Percentiles rank a stretch among this genome's conserved stretches.
Conservation (phyloP, 169 alveolate genomes). For the Babesia sp. region DNA sequence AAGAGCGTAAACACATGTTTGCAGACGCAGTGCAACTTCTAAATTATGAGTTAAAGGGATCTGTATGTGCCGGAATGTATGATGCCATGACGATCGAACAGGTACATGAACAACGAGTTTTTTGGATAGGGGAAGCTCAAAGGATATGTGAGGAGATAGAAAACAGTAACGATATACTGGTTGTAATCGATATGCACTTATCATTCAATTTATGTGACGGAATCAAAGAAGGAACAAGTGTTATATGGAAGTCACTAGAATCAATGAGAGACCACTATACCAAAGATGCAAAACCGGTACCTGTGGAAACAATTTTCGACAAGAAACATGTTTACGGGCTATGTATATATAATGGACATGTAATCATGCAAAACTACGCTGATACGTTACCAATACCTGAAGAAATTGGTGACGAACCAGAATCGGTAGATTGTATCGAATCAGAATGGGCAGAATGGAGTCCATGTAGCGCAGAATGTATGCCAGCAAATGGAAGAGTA, state of each 20-base stretch:
- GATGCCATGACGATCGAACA: background rate
- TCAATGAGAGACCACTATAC: background rate
- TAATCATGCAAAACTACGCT: background rate
- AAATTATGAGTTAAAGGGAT: conserved; percentile 1
- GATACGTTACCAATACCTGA: background rate
- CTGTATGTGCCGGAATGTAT: conserved; percentile 24
- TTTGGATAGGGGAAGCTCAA: conserved; percentile 4
- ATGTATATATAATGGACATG: background rate
- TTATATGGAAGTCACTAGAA: background rate
- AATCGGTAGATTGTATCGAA: conserved; percentile 32
- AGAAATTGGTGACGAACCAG: background rate
- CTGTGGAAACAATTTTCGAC: conserved; percentile 5
- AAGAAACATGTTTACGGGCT: background rate
- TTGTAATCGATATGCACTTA: background rate
- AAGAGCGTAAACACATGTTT: background rate
- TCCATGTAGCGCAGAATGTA: conserved; percentile 24
- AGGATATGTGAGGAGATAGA: background rate
- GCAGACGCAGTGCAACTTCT: background rate
- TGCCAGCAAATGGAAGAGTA: background rate
- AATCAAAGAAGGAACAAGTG: background rate
- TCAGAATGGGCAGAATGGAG: conserved; percentile 59
- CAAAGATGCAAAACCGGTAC: background rate
- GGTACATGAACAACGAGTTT: background rate
- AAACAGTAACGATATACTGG: background rate
- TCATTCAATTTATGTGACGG: conserved; percentile 20